phyloP scores from a whole-genome alignment of 2,329 filamentous ascomycete species.

The Epichloe uncinata region DNA sequence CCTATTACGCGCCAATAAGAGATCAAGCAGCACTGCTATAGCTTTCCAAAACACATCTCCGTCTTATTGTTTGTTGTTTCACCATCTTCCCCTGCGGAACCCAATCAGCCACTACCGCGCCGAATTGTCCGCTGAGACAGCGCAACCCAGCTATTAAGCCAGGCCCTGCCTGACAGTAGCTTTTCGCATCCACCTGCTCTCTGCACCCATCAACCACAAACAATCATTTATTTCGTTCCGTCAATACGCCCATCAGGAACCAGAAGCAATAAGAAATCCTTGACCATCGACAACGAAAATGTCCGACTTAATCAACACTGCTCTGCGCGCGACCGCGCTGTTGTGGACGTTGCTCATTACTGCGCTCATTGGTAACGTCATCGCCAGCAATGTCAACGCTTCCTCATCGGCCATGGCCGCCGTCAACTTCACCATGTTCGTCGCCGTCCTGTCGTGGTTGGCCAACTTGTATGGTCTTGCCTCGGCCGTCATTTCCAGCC shows the following conservation, averaged over 20 bases:
- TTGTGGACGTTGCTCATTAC: conserved; percentile 40
- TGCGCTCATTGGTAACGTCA: conserved; percentile 45
- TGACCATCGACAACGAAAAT: conserved; percentile 8
- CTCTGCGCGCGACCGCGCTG: conserved; percentile 36
- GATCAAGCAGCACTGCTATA: neutral
- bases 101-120: neutral
- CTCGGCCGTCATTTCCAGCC: conserved; percentile 37
- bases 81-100: neutral
- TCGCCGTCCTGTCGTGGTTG: conserved; percentile 52
- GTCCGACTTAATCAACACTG: conserved; percentile 27
- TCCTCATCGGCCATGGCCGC: conserved; percentile 28
- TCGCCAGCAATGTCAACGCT: conserved; percentile 34
- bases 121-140: no score
- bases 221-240: neutral
- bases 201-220: neutral
- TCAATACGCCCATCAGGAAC: no score
- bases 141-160: no score
- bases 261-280: neutral
- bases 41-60: neutral
- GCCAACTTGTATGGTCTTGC: conserved; percentile 49
- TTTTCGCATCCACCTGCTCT: neutral
- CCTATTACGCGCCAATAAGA: neutral
- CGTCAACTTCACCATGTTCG: conserved; percentile 57
- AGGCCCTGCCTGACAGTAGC: neutral
- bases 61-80: neutral